Conservation (phyloP, 2,329 filamentous ascomycete genomes). For the Aspergillus hiratsukae region DNA sequence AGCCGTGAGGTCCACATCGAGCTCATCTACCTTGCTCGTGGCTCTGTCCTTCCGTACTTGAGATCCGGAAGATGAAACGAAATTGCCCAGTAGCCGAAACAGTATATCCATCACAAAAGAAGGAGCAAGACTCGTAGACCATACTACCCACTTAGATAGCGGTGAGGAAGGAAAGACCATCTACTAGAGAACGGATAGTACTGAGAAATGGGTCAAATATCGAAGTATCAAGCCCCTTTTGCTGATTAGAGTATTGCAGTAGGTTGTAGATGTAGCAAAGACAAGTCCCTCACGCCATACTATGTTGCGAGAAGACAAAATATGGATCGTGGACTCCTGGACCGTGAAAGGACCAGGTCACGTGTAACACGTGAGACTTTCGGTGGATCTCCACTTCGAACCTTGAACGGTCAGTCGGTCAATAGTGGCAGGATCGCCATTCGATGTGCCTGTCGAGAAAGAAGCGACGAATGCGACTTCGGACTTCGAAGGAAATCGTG, state of each 20-base stretch:
- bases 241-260: background rate
- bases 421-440: conserved; percentile 12
- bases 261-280: too few species aligned
- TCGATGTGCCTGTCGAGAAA: conserved; percentile 1
- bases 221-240: background rate
- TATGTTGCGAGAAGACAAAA: too few species aligned
- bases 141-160: background rate
- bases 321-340: background rate
- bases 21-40: too few species aligned
- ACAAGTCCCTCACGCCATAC: too few species aligned
- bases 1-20: background rate
- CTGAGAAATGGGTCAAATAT: background rate
- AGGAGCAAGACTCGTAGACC: background rate
- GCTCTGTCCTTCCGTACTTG: too few species aligned
- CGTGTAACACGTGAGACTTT: background rate
- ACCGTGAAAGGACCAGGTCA: background rate
- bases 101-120: background rate
- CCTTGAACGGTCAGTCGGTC: conserved; percentile 1
- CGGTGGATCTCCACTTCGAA: background rate
- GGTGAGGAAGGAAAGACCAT: background rate
- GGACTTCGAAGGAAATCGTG: background rate
- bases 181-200: background rate
- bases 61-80: background rate
- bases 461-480: background rate
- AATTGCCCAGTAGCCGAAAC: background rate